phyloP scores from a whole-genome alignment of 257 asterid species.

The Scutellaria baicalensis region DNA sequence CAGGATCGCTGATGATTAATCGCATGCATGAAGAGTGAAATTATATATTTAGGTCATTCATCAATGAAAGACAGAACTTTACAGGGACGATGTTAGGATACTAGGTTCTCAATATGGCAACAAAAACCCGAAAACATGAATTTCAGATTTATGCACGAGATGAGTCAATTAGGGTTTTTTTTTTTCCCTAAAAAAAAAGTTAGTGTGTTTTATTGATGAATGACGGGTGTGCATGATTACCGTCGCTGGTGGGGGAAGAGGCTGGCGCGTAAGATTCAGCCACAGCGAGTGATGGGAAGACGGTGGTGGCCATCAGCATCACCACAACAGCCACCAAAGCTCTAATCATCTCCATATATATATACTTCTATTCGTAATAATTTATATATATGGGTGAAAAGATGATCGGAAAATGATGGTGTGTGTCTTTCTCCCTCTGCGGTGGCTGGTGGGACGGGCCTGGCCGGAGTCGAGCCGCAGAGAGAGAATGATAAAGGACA shows the following conservation, averaged over 20 bases:
- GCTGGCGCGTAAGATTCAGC: constrained; percentile 23
- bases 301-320: constrained; percentile 15
- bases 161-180: too few relatives aligned
- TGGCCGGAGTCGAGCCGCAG: constrained; percentile 24
- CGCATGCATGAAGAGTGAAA: too few relatives aligned
- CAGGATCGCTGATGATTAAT: too few relatives aligned
- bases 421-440: constrained; percentile 23
- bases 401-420: neutral
- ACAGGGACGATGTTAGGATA: too few relatives aligned
- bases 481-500: constrained; percentile 17
- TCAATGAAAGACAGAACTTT: too few relatives aligned
- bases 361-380: neutral
- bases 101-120: too few relatives aligned
- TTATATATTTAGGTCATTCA: too few relatives aligned
- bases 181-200: too few relatives aligned
- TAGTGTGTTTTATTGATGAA: too few relatives aligned
- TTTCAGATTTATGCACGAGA: too few relatives aligned
- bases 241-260: constrained; percentile 31
- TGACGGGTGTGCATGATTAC: constrained; percentile 13
- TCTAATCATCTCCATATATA: constrained; percentile 27
- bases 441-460: neutral
- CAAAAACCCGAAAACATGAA: too few relatives aligned
- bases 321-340: constrained; percentile 19
- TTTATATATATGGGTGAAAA: neutral
- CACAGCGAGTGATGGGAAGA: constrained; percentile 14